A percentile compares a stretch with the other conserved stretches of the same genome.
Evolutionary conservation across 2,329 filamentous ascomycete species (phyloP).

Genomic region (Aspergillus luchuensis): DNA sequence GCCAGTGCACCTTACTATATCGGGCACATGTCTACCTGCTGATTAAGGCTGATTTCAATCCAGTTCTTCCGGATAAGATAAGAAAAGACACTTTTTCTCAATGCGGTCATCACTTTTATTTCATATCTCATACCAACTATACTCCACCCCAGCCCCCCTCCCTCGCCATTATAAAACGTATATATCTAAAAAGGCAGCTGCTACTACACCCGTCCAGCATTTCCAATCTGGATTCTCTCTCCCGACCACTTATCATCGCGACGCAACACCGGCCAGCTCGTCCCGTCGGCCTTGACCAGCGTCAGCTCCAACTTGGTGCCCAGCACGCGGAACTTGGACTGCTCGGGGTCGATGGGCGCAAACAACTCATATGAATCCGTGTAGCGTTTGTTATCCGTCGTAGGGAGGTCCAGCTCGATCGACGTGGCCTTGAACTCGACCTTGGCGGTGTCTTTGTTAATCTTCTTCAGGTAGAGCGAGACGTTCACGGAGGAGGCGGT

Average conservation of each 20-base stretch:
- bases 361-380: conserved; percentile 73
- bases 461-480: conserved; percentile 95
- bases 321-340: conserved; percentile 77
- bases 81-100: background rate
- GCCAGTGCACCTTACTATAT: too few relatives aligned
- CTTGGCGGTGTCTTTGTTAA: conserved; percentile 76
- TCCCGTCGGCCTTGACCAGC: conserved; percentile 70
- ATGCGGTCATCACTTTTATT: conserved; percentile 2
- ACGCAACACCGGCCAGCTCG: conserved; percentile 81
- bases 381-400: conserved; percentile 82
- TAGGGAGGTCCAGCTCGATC: conserved; percentile 79
- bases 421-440: conserved; percentile 67
- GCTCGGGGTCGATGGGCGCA: conserved; percentile 71
- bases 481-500: conserved; percentile 82
- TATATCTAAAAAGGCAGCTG: background rate
- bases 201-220: conserved; percentile 63
- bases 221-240: conserved; percentile 87
- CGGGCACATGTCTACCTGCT: background rate
- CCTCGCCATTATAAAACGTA: background rate
- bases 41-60: too few relatives aligned
- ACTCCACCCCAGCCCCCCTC: too few relatives aligned
- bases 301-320: conserved; percentile 86
- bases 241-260: conserved; percentile 72
- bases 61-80: background rate
- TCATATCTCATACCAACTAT: background rate